phyloP scores from a whole-genome alignment of 805 yeast species.

The Schizosaccharomyces osmophilus region DNA sequence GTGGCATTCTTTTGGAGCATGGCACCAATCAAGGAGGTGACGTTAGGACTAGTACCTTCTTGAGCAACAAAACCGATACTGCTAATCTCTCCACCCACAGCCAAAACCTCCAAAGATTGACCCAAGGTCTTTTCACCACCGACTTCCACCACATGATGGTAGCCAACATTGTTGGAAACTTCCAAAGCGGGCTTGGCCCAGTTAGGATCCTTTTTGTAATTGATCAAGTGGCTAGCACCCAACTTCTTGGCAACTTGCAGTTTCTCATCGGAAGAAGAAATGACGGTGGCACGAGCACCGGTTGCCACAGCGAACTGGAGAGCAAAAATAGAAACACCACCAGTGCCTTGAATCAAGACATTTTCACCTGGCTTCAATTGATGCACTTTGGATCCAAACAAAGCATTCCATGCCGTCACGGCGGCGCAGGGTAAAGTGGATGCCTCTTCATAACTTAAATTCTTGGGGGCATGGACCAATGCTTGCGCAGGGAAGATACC shows the following conservation, averaged over 20 bases:
- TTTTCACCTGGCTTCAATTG: conserved; percentile 4
- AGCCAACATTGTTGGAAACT: background rate
- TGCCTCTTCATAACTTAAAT: conserved; percentile 6
- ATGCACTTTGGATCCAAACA: conserved; percentile 4
- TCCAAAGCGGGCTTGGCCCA: conserved; percentile 6
- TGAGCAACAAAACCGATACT: conserved; percentile 7
- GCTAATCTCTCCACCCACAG: conserved; percentile 1
- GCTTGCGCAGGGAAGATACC: conserved; percentile 7
- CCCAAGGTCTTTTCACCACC: conserved; percentile 8
- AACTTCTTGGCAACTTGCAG: conserved; percentile 6
- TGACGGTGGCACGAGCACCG: conserved; percentile 9
- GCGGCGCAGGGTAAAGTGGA: conserved; percentile 10
- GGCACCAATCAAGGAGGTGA: background rate
- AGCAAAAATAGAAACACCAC: conserved; percentile 31
- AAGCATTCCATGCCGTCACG: conserved; percentile 10
- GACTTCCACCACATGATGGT: conserved; percentile 7
- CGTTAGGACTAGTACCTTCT: background rate
- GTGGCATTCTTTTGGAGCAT: background rate
- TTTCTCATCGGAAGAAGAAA: conserved; percentile 8
- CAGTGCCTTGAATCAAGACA: conserved; percentile 20
- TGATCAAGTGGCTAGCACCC: conserved; percentile 7
- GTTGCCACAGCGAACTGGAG: conserved; percentile 14
- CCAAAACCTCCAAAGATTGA: conserved; percentile 1
- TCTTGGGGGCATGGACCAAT: conserved; percentile 4
- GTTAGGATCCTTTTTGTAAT: conserved; percentile 5